These are phyloP conservation scores for Phialemoniopsis sp. DNA, from an alignment of 2,329 filamentous ascomycete species.

Conservation along the genomic window DNA sequence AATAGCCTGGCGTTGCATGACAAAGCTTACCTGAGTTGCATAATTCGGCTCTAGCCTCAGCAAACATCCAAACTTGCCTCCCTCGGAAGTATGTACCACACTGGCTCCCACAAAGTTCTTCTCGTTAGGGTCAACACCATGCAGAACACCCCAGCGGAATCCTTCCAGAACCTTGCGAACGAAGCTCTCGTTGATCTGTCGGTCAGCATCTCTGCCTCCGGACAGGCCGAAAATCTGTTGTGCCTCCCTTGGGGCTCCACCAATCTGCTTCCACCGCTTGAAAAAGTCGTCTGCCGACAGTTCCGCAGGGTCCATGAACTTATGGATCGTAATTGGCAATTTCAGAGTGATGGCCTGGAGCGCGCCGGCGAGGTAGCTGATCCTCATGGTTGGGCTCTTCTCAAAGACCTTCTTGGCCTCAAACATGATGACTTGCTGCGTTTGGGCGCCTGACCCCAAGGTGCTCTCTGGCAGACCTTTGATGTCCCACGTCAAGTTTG, in stretches of 20 bases:
- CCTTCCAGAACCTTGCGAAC: constrained; percentile 72
- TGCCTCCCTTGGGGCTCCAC: constrained; percentile 78
- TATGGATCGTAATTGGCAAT: constrained; percentile 82
- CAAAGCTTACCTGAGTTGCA: constrained; percentile 69
- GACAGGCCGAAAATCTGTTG: constrained; percentile 78
- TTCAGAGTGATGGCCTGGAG: constrained; percentile 90
- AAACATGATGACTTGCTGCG: constrained; percentile 93
- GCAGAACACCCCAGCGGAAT: constrained; percentile 84
- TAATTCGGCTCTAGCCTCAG: constrained; percentile 94
- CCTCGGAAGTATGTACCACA: constrained; percentile 75
- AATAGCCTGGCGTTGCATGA: neutral
- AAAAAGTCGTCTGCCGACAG: constrained; percentile 92
- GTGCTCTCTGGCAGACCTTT: constrained; percentile 85
- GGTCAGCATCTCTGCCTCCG: constrained; percentile 43
- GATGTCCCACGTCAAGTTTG: constrained; percentile 74
- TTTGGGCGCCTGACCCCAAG: constrained; percentile 70
- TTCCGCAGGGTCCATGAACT: constrained; percentile 93
- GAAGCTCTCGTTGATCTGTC: constrained; percentile 66
- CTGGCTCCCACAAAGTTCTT: constrained; percentile 93
- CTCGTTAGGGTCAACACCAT: constrained; percentile 82
- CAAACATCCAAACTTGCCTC: constrained; percentile 91
- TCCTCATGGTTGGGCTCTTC: constrained; percentile 83
- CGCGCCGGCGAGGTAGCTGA: constrained; percentile 91
- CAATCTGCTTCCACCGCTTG: constrained; percentile 98
- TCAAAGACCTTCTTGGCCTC: constrained; percentile 79